Percentiles rank a stretch among this genome's conserved stretches.
Evolutionary conservation across 352 stramenopile genomes (phyloP).

Genomic region (Thalassiosira mediterranea): DNA sequence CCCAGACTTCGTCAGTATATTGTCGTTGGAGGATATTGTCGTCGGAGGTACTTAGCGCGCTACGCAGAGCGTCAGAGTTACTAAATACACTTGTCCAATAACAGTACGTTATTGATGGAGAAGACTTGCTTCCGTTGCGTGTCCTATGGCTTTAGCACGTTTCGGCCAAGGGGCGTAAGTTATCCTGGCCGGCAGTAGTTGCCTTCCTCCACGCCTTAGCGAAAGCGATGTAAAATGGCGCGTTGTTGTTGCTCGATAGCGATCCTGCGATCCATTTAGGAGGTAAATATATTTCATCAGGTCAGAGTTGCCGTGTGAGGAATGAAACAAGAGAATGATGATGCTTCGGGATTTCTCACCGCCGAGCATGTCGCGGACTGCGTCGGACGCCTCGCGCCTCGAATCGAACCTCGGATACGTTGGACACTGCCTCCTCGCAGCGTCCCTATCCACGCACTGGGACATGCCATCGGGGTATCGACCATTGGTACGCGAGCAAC

Average conservation of each 20-base stretch:
- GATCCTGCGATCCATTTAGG: neutral
- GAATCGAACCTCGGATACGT: neutral
- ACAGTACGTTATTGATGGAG: too few species aligned
- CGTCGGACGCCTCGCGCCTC: neutral
- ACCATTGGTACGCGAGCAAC: slow-evolving; percentile 15
- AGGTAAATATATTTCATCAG: too few species aligned
- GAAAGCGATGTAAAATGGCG: slow-evolving; percentile 48
- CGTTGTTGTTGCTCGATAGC: slow-evolving; percentile 36
- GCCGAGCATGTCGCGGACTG: slow-evolving; percentile 15
- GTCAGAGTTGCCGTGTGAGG: neutral
- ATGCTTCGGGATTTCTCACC: neutral
- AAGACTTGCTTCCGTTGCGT: too few species aligned
- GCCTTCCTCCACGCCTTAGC: slow-evolving; percentile 45
- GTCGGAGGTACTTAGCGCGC: too few species aligned
- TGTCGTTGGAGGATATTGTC: too few species aligned
- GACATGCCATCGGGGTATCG: neutral
- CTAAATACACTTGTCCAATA: too few species aligned
- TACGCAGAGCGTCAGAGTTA: too few species aligned
- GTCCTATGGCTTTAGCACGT: too few species aligned
- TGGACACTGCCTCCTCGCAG: neutral
- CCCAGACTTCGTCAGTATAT: too few species aligned
- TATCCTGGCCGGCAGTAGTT: slow-evolving; percentile 44
- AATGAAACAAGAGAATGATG: neutral
- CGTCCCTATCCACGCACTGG: slow-evolving; percentile 1
- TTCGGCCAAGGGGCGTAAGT: neutral